Conservation (phyloP, 306 rosid genomes). For the Citrullus colocynthis region DNA sequence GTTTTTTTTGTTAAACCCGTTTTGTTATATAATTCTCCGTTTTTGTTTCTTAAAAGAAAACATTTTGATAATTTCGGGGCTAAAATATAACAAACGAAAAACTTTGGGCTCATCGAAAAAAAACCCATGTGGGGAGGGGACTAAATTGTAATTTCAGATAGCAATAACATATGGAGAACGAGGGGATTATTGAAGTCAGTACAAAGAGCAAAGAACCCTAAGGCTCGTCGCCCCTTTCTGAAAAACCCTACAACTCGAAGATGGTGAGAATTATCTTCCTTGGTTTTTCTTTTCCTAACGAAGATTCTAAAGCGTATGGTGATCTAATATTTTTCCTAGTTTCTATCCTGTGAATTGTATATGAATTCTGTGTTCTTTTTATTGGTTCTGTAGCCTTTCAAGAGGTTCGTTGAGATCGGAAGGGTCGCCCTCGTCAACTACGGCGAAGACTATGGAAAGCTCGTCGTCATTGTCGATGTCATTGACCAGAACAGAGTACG, state of each 20-base stretch:
- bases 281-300: not conserved
- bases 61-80: no score
- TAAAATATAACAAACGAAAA: no score
- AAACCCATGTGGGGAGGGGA: no score
- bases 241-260: not conserved
- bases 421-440: conserved; percentile 88
- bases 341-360: not conserved
- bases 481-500: conserved; percentile 74
- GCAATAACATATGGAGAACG: not conserved
- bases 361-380: not conserved
- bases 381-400: conserved; percentile 48
- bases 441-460: conserved; percentile 81
- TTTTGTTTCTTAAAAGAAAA: no score
- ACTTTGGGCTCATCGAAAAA: no score
- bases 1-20: no score
- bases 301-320: not conserved
- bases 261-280: not conserved
- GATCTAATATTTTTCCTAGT: not conserved
- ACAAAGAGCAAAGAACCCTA: not conserved
- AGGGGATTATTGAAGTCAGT: not conserved
- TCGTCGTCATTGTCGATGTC: conserved; percentile 85
- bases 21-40: no score
- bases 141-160: not conserved
- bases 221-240: not conserved
- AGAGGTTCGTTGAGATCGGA: conserved; percentile 91